phyloP scores from a whole-genome alignment of 495 filamentous ascomycete genomes.

The Penicillium cinerascens region DNA sequence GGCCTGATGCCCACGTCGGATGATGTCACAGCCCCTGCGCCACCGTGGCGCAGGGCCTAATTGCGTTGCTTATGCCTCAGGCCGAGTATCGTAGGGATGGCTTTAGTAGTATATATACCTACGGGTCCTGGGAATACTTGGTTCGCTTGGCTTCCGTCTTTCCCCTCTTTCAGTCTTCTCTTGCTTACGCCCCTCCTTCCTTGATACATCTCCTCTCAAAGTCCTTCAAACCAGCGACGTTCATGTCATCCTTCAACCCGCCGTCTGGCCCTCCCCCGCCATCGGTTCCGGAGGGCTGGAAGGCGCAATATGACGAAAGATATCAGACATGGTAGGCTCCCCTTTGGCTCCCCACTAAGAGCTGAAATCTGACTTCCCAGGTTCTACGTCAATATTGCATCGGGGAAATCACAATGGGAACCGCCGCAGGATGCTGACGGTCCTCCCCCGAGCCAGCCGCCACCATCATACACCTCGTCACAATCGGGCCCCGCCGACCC shows the following conservation, averaged over 20 bases:
- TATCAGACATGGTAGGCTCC: constrained; percentile 70
- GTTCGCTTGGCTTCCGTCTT: neutral
- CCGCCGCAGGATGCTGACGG: constrained; percentile 49
- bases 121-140: neutral
- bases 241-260: constrained; percentile 48
- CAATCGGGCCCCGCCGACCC: constrained; percentile 36
- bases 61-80: neutral
- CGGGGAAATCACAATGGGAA: constrained; percentile 86
- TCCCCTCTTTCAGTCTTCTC: neutral
- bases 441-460: constrained; percentile 51
- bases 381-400: constrained; percentile 87
- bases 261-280: constrained; percentile 82
- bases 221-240: neutral
- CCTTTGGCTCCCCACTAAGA: neutral
- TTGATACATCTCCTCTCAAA: neutral
- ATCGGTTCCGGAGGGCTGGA: constrained; percentile 84
- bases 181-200: neutral
- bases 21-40: constrained; percentile 2
- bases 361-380: constrained; percentile 32
- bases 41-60: constrained; percentile 8
- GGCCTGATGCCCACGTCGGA: neutral
- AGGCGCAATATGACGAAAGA: constrained; percentile 68
- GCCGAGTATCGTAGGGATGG: neutral
- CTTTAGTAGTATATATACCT: neutral
- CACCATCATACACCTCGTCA: constrained; percentile 67